Conservation (phyloP, 768 basidiomycete species). For the Lyophyllum decastes region DNA sequence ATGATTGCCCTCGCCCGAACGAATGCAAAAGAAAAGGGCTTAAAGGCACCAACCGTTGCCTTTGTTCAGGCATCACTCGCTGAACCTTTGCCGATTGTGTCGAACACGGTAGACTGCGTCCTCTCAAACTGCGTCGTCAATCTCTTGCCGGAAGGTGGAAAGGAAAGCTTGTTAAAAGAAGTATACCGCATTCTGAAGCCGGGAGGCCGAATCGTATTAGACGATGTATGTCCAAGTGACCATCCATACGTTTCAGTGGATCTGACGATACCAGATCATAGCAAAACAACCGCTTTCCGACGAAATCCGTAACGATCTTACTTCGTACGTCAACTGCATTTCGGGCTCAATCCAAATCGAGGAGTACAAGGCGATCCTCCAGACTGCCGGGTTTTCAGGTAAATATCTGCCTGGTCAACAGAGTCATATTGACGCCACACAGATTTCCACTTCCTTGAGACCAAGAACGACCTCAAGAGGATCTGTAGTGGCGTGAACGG, state of each 20-base stretch:
- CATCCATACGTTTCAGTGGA: background rate
- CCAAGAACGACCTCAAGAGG: slow-evolving; percentile 39
- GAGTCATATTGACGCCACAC: background rate
- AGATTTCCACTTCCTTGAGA: slow-evolving; percentile 45
- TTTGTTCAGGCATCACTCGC: slow-evolving; percentile 47
- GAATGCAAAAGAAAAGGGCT: slow-evolving; percentile 40
- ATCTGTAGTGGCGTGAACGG: slow-evolving; percentile 23
- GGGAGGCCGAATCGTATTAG: slow-evolving; percentile 53
- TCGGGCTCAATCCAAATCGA: slow-evolving; percentile 42
- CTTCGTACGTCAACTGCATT: slow-evolving; percentile 45
- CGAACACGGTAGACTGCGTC: slow-evolving; percentile 53
- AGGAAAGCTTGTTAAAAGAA: slow-evolving; percentile 45
- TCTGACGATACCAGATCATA: slow-evolving; percentile 36
- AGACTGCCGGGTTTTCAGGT: slow-evolving; percentile 44
- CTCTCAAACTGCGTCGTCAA: slow-evolving; percentile 62
- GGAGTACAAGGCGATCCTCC: slow-evolving; percentile 39
- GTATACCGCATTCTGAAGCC: slow-evolving; percentile 51
- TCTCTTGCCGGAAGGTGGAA: slow-evolving; percentile 42
- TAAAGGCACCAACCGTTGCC: slow-evolving; percentile 49
- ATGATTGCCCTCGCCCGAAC: slow-evolving; percentile 50
- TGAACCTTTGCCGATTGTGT: slow-evolving; percentile 47
- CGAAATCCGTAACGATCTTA: slow-evolving; percentile 39
- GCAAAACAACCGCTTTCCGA: slow-evolving; percentile 46
- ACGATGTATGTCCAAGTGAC: slow-evolving; percentile 41
- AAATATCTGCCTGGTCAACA: background rate